These are phyloP conservation scores for Corchorus olitorius DNA, from an alignment of 345 rosid species.

Conservation along the genomic window DNA sequence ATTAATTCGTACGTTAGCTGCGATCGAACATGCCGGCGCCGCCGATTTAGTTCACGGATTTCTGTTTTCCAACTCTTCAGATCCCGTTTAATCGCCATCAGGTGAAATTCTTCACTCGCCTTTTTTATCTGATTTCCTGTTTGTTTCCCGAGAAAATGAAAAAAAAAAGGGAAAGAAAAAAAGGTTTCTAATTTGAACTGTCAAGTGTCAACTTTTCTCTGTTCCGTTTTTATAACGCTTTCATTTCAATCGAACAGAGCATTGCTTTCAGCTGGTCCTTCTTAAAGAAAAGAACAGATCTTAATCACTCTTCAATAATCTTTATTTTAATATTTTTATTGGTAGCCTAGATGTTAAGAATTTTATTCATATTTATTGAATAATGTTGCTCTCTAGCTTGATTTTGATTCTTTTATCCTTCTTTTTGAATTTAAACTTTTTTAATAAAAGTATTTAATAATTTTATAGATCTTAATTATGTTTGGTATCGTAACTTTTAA, in stretches of 20 bases:
- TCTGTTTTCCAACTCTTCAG: constrained; percentile 23
- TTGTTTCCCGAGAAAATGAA: constrained; percentile 33
- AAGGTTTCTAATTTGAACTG: background rate
- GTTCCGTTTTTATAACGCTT: background rate
- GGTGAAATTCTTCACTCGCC: constrained; percentile 24
- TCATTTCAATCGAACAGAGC: constrained; percentile 14
- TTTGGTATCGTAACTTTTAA: background rate
- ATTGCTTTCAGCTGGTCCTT: constrained; percentile 1
- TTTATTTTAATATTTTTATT: background rate
- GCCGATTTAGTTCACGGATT: constrained; percentile 33
- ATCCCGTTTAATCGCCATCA: constrained; percentile 35
- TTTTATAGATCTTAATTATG: constrained; percentile 10
- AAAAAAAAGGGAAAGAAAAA: background rate
- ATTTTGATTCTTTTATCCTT: background rate
- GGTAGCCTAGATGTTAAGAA: background rate
- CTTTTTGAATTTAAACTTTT: background rate
- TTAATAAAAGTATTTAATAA: background rate
- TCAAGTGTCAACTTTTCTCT: background rate
- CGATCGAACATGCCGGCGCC: constrained; percentile 45
- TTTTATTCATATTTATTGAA: background rate
- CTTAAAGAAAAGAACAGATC: constrained; percentile 9
- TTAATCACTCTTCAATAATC: background rate
- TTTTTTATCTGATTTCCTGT: constrained; percentile 27
- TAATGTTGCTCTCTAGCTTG: background rate
- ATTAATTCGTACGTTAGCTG: constrained; percentile 25